Base-by-base conservation (phyloP, 139 green algal species). In the Astrephomene gubernaculifera region DNA sequence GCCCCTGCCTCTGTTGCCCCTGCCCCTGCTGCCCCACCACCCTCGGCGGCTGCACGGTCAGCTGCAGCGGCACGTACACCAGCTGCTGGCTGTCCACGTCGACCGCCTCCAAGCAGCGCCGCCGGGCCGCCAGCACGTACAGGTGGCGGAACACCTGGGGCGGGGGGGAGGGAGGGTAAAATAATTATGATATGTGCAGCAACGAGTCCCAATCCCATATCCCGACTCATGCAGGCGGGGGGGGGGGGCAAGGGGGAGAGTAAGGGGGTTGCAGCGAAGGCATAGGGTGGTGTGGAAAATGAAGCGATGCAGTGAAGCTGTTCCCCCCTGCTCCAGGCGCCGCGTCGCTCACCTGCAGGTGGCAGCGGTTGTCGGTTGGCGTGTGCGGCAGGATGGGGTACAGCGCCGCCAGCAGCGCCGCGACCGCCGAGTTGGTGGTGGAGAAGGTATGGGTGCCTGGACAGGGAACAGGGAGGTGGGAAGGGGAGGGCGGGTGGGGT, bases 81-180 rank as follows among this genome's bases (percentile, higher is more conserved):
- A 89, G 84, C 79, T 91, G 76, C 52, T 90, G 80, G 38, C 86
- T 93, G 87, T 96, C 91, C 49, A 98, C 92, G 69, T 99, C 97
- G 0, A 98, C 76, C 0, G 96, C 95, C 41, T 96, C 83, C 73
- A 99, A 41, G 73, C 92, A 93, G 38, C 97, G 92, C 5, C 89
- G 86, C 88, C 98, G 83, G 0, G 92, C 79, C 2, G 97, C 97
- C 49, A 99, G 86, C 54, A 96, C 97, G 76, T 99, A 99, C 65
- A 99, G 89, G 87, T 99, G 97, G 29, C 97, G 90, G 69, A 99
- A 94, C 4, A 97, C 95, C 94, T 98, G 95, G 65, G 57, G 57
- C 57, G 57, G 57, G 57, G 57, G 57, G 57, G 22, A 67, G 57
- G 22, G 57, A 9, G 57, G 57, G 9, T 35, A 22, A 35, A n/a